Conservation (phyloP, 2,329 filamentous ascomycete species). For the Hymenotorrendiella dingleyae region DNA sequence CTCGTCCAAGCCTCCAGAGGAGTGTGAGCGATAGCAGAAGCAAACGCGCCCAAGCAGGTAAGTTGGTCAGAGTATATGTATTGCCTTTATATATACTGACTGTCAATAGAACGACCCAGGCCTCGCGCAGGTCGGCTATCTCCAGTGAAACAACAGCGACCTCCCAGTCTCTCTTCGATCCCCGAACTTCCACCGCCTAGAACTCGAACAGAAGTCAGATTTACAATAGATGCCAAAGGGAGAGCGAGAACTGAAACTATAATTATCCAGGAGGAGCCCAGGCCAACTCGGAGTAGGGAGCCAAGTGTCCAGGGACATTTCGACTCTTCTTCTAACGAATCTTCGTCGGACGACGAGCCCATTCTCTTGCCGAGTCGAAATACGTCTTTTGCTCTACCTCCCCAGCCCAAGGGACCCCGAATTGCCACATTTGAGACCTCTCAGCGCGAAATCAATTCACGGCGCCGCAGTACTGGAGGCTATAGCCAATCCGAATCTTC, state of each 20-base stretch:
- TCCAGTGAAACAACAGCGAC: conserved; percentile 43
- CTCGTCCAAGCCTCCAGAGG: conserved; percentile 23
- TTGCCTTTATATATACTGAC: conserved; percentile 10
- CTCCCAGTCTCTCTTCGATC: conserved; percentile 51
- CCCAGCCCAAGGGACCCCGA: conserved; percentile 21
- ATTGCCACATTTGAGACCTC: conserved; percentile 22
- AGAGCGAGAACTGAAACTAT: conserved; percentile 34
- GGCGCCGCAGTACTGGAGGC: conserved; percentile 22
- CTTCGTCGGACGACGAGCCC: conserved; percentile 57
- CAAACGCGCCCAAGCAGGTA: conserved; percentile 22
- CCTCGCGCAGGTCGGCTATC: conserved; percentile 33
- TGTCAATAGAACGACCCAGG: conserved; percentile 14
- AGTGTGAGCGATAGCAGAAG: conserved; percentile 27
- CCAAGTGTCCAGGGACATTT: conserved; percentile 31
- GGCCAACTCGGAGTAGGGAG: conserved; percentile 15
- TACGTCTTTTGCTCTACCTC: conserved; percentile 42
- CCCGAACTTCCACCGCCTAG: conserved; percentile 42
- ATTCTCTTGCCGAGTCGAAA: conserved; percentile 59
- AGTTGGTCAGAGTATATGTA: background rate
- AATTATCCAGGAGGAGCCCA: conserved; percentile 20
- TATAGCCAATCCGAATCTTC: conserved; percentile 29
- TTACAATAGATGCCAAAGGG: conserved; percentile 58
- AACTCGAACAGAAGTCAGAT: conserved; percentile 52
- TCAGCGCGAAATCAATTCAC: conserved; percentile 8
- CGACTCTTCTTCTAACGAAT: conserved; percentile 43